Base-by-base conservation (phyloP, 2,329 filamentous ascomycete species). In the Rhynchosporium secalis region DNA sequence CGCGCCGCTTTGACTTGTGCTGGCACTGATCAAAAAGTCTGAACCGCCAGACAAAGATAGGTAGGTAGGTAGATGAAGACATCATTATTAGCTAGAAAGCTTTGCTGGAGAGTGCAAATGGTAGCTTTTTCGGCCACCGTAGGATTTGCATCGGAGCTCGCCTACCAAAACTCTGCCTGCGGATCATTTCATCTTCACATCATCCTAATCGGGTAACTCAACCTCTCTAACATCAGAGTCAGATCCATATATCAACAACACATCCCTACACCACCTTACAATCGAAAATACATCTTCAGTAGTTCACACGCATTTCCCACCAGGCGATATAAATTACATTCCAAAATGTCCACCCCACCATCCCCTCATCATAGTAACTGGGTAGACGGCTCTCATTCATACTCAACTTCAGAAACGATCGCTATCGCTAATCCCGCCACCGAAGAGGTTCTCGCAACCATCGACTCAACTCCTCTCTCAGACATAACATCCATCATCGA, bases 351-450 rank as follows among this genome's bases (percentile, higher is more conserved):
- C 33, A 36, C 2, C 3, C 33, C 20, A 20, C 20, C 20, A 20
- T 20, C 48, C 43, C 49, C 9, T 1, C 66, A 68, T 43, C 60
- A 64, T 20, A 61, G 59, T 15, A 69, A 69, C 49, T 69, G 67
- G 67, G 62, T 69, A 9, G 29, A 69, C 48, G 67, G 67, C 5
- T 52, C 63, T 43, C 58, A 64, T 28, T 62, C 62, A 64, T 10
- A 61, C 29, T 40, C 65, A 10, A 36, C 63, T 28, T 13, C 51
- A 58, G 51, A 61, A 26, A 49, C 5, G 6, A 69, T 69, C 48
- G 20, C 45, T 3, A 48, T 69, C 40, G 61, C 67, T 57, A 69
- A 69, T 20, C 67, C 67, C 12, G 67, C 67, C 15, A 69, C 63
- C 2, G 65, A 69, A 29, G n/a, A 51, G 3, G 13, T 47, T 56